Evolutionary conservation across 371 early-diverging fungal species (phyloP).

Genomic region (Rhizopus arrhizus): DNA sequence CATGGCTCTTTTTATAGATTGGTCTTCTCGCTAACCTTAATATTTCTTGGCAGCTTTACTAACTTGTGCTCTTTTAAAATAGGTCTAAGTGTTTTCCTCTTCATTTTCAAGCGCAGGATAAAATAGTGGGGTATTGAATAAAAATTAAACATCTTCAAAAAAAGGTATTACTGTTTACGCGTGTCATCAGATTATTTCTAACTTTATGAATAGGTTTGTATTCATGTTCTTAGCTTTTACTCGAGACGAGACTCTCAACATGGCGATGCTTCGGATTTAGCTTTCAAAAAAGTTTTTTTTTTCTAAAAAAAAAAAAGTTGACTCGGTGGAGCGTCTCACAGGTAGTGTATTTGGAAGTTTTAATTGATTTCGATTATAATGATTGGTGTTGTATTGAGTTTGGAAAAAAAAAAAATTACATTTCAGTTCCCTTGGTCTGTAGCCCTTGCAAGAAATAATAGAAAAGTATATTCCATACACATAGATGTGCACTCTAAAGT

Average conservation of each 20-base stretch:
- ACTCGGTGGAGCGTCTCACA: constrained; percentile 5
- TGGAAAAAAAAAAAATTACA: no score
- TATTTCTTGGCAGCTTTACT: constrained; percentile 20
- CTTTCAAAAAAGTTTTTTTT: background rate
- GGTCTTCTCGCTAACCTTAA: constrained; percentile 33
- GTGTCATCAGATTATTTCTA: background rate
- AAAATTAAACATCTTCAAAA: no score
- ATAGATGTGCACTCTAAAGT: no score
- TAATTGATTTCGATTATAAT: no score
- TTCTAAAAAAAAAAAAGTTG: background rate
- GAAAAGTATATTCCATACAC: no score
- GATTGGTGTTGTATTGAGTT: no score
- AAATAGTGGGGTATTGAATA: no score
- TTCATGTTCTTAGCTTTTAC: background rate
- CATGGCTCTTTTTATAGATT: constrained; percentile 36
- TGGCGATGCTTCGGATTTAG: background rate
- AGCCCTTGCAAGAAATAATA: no score
- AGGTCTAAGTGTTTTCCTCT: constrained; percentile 8
- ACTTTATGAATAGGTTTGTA: background rate
- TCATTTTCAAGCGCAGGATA: no score
- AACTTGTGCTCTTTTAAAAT: constrained; percentile 18
- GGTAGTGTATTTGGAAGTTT: background rate
- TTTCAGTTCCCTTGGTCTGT: no score
- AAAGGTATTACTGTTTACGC: no score
- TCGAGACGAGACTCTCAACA: background rate